Percentiles rank a stretch among this genome's conserved stretches.
phyloP scores from a whole-genome alignment of 257 asterid species.

The Ballota nigra region DNA sequence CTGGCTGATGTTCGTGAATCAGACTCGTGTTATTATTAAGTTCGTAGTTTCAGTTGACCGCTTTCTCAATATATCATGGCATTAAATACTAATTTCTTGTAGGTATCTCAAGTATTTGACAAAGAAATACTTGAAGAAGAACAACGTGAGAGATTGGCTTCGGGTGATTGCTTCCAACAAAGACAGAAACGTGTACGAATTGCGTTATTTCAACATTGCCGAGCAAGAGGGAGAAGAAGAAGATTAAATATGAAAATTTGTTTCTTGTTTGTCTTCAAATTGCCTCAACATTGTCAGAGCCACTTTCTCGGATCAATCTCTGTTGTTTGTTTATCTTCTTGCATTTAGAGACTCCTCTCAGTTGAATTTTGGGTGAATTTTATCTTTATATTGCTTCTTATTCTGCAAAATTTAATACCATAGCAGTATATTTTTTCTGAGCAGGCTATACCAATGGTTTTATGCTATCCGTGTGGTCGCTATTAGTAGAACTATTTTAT shows the following conservation, averaged over 20 bases:
- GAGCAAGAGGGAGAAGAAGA: constrained; percentile 72
- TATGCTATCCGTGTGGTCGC: not conserved
- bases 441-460: not conserved
- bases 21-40: not conserved
- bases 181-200: constrained; percentile 62
- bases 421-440: not conserved
- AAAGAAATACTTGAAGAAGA: constrained; percentile 79
- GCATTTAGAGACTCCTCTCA: constrained; percentile 4
- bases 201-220: constrained; percentile 74
- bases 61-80: not conserved
- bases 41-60: not conserved
- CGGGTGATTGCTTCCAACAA: constrained; percentile 78
- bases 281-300: not conserved
- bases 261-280: not conserved
- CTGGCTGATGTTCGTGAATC: not conserved
- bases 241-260: constrained; percentile 29
- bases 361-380: constrained; percentile 21
- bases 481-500: no score
- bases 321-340: constrained; percentile 13
- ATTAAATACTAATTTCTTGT: not conserved
- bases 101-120: constrained; percentile 75
- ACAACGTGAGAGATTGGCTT: constrained; percentile 79
- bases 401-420: not conserved
- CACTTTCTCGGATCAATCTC: constrained; percentile 13
- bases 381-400: constrained; percentile 13